Conservation (phyloP, 2,329 filamentous ascomycete genomes). For the Colletotrichum paranaense region DNA sequence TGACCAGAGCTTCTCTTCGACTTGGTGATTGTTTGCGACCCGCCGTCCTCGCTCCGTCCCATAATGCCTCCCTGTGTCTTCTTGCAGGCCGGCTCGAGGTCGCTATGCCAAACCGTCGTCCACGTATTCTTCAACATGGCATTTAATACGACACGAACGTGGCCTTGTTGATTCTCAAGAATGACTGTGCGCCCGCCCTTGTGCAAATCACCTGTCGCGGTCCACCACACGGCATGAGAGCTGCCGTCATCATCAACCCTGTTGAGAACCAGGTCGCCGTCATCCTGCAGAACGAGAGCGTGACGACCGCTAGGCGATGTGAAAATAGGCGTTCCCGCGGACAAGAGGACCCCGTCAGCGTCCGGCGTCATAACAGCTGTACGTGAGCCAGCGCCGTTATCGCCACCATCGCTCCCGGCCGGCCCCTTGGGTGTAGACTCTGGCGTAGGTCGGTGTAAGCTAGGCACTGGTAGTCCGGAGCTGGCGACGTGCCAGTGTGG, state of each 20-base stretch:
- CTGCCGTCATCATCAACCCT: slow-evolving; percentile 12
- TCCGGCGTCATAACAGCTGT: slow-evolving; percentile 19
- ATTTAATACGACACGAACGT: slow-evolving; percentile 12
- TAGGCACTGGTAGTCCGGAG: slow-evolving; percentile 1
- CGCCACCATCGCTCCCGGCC: neutral
- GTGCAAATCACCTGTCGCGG: slow-evolving; percentile 28
- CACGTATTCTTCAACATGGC: slow-evolving; percentile 25
- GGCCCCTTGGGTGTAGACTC: neutral
- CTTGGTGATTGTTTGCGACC: neutral
- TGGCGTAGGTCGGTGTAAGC: neutral
- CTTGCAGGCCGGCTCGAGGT: slow-evolving; percentile 23
- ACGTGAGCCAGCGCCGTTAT: neutral
- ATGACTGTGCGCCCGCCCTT: slow-evolving; percentile 12
- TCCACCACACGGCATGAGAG: slow-evolving; percentile 32
- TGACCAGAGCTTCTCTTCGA: neutral
- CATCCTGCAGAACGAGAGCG: slow-evolving; percentile 24
- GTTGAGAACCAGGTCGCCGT: slow-evolving; percentile 34
- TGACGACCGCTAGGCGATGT: slow-evolving; percentile 26
- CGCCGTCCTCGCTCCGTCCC: neutral
- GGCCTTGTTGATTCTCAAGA: slow-evolving; percentile 12
- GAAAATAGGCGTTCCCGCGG: slow-evolving; percentile 12
- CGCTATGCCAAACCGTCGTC: slow-evolving; percentile 35
- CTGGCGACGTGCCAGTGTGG: slow-evolving; percentile 16
- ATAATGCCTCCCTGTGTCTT: neutral
- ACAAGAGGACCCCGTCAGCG: slow-evolving; percentile 21